Evolutionary conservation across 2,329 filamentous ascomycete species (phyloP).

Genomic region (Aspergillus tamarii): DNA sequence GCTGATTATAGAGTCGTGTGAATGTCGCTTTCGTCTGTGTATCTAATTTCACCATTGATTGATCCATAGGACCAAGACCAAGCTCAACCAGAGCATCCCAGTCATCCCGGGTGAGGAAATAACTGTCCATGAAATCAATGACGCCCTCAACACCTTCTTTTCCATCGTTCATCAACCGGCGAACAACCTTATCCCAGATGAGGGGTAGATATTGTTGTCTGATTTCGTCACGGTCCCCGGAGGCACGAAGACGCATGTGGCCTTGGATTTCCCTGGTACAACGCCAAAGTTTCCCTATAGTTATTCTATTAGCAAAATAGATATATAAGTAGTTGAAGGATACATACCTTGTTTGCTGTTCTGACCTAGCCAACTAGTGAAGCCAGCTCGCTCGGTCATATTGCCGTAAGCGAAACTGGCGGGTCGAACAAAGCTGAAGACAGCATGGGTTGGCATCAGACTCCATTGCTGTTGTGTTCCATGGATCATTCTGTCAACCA

Average conservation of each 20-base stretch:
- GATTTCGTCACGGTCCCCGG: slow-evolving; percentile 89
- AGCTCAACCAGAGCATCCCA: slow-evolving; percentile 92
- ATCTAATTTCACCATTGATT: slow-evolving; percentile 76
- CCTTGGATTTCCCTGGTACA: slow-evolving; percentile 92
- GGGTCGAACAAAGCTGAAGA: slow-evolving; percentile 92
- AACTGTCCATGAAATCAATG: slow-evolving; percentile 95
- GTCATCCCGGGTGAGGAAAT: slow-evolving; percentile 92
- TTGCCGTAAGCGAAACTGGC: slow-evolving; percentile 85
- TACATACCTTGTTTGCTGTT: slow-evolving; percentile 80
- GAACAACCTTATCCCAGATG: slow-evolving; percentile 79
- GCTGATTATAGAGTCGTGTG: slow-evolving; percentile 85
- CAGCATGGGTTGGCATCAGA: slow-evolving; percentile 92
- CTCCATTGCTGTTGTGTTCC: slow-evolving; percentile 98
- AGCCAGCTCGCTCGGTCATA: slow-evolving; percentile 70
- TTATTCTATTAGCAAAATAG: slow-evolving; percentile 9
- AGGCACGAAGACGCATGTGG: slow-evolving; percentile 90
- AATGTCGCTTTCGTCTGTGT: slow-evolving; percentile 85
- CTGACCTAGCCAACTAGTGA: slow-evolving; percentile 92
- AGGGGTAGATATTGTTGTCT: slow-evolving; percentile 91
- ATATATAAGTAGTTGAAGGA: neutral
- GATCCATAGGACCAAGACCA: slow-evolving; percentile 80
- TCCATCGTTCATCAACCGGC: slow-evolving; percentile 74
- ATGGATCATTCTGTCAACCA: slow-evolving; percentile 98
- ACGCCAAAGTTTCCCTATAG: slow-evolving; percentile 66
- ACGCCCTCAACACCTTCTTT: slow-evolving; percentile 80